A percentile compares a stretch with the other conserved stretches of the same genome.
Conservation (phyloP, 2,329 filamentous ascomycete species). For the Microsporum canis region DNA sequence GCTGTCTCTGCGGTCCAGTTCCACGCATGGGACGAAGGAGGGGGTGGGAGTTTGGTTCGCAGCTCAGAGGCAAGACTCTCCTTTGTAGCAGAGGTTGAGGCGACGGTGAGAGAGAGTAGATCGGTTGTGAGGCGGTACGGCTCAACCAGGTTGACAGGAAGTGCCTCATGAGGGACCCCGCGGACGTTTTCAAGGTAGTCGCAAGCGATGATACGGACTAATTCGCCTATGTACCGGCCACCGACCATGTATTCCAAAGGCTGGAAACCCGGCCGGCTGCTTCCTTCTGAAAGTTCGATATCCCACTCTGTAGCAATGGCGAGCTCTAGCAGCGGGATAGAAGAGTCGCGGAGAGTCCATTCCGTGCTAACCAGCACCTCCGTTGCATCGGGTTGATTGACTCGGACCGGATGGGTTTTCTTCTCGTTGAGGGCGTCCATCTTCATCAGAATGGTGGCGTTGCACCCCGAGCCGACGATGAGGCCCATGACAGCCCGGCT, state of each 20-base stretch:
- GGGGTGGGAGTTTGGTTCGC: constrained; percentile 40
- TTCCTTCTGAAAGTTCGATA: constrained; percentile 48
- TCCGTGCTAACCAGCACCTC: constrained; percentile 66
- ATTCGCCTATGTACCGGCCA: constrained; percentile 60
- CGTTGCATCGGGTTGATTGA: constrained; percentile 36
- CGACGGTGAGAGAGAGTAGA: constrained; percentile 57
- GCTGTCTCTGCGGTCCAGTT: constrained; percentile 53
- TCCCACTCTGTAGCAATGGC: constrained; percentile 59
- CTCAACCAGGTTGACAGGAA: constrained; percentile 45
- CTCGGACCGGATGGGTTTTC: constrained; percentile 44
- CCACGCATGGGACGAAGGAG: constrained; percentile 34
- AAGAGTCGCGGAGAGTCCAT: constrained; percentile 64
- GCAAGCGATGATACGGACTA: constrained; percentile 55
- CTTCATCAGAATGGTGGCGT: constrained; percentile 60
- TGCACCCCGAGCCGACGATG: constrained; percentile 66
- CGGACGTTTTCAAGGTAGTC: constrained; percentile 46
- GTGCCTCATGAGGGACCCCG: constrained; percentile 26
- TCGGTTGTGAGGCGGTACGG: constrained; percentile 55
- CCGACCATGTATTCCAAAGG: constrained; percentile 71
- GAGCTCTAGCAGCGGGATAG: constrained; percentile 49
- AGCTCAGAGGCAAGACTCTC: constrained; percentile 33
- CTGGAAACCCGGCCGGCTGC: constrained; percentile 59
- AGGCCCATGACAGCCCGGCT: constrained; percentile 61
- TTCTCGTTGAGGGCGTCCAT: constrained; percentile 47
- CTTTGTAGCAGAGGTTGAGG: constrained; percentile 32